A percentile compares a stretch with the other conserved stretches of the same genome.
These are phyloP conservation scores for Yarrowia divulgata DNA, from an alignment of 805 yeast genomes.

Conservation along the genomic window DNA sequence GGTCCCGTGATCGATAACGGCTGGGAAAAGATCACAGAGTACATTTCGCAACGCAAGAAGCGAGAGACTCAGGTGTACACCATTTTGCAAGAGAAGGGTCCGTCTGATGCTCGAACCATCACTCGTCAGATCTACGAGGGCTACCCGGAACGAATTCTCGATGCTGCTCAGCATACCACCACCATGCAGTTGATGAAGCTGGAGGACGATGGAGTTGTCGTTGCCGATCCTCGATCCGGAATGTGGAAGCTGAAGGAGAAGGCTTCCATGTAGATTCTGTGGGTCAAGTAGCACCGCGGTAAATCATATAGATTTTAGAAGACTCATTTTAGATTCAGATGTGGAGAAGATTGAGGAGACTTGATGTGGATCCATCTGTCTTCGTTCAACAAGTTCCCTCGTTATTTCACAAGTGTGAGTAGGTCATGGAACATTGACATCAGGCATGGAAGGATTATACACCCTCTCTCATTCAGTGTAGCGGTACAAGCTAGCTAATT, in stretches of 20 bases:
- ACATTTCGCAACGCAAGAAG: conserved; percentile 50
- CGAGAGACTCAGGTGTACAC: conserved; percentile 49
- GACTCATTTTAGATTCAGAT: too few species aligned
- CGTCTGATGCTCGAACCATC: conserved; percentile 42
- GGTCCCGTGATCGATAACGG: conserved; percentile 50
- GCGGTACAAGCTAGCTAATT: too few species aligned
- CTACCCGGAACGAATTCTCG: conserved; percentile 45
- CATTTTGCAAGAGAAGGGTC: conserved; percentile 40
- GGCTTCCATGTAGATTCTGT: not conserved
- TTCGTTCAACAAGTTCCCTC: too few species aligned
- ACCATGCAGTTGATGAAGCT: conserved; percentile 48
- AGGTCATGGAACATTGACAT: too few species aligned
- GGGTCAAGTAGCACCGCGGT: too few species aligned
- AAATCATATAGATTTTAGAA: conserved; percentile 9
- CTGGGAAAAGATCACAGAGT: conserved; percentile 46
- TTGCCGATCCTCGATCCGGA: not conserved
- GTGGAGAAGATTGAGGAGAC: too few species aligned
- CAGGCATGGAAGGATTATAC: too few species aligned
- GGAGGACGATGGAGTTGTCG: conserved; percentile 46
- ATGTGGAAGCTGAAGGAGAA: conserved; percentile 8
- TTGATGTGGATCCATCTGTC: too few species aligned
- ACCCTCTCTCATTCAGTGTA: too few species aligned
- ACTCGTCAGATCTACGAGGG: conserved; percentile 46
- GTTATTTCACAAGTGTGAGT: too few species aligned
- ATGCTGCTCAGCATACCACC: conserved; percentile 47